Conservation (phyloP, 768 basidiomycete genomes). For the Asterophora lycoperdoides region DNA sequence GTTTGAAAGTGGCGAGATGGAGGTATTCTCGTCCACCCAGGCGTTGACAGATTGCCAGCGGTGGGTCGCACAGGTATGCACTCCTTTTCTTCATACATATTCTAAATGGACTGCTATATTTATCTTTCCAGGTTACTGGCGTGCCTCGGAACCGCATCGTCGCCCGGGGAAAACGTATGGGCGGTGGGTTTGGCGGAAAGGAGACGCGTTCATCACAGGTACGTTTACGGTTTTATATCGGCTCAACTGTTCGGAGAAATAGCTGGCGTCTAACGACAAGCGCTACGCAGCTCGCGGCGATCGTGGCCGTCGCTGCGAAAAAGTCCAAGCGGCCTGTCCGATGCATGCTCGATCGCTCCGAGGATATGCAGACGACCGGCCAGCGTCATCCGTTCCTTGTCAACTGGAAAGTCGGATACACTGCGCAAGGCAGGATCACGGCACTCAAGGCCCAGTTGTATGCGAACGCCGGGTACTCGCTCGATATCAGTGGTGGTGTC, state of each 20-base stretch:
- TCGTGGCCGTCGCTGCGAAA: constrained; percentile 13
- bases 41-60: constrained; percentile 11
- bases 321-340: constrained; percentile 15
- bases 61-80: constrained; percentile 14
- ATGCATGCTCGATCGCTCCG: constrained; percentile 16
- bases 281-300: constrained; percentile 9
- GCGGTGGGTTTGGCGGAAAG: constrained; percentile 16
- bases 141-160: constrained; percentile 16
- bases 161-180: constrained; percentile 12
- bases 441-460: constrained; percentile 11
- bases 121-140: constrained; percentile 10
- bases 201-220: constrained; percentile 13
- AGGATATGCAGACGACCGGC: constrained; percentile 15
- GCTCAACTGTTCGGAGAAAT: not conserved
- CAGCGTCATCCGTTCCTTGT: constrained; percentile 16
- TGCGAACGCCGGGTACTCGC: constrained; percentile 14
- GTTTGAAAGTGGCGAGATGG: constrained; percentile 16
- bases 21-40: constrained; percentile 15
- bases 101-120: too few relatives aligned
- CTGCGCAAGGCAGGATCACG: constrained; percentile 10
- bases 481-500: constrained; percentile 16
- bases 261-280: not conserved
- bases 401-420: constrained; percentile 16
- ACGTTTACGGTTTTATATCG: too few relatives aligned
- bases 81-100: not conserved